Base-by-base conservation (phyloP, 164 flowering plant genomes). In the Pachysandra terminalis region DNA sequence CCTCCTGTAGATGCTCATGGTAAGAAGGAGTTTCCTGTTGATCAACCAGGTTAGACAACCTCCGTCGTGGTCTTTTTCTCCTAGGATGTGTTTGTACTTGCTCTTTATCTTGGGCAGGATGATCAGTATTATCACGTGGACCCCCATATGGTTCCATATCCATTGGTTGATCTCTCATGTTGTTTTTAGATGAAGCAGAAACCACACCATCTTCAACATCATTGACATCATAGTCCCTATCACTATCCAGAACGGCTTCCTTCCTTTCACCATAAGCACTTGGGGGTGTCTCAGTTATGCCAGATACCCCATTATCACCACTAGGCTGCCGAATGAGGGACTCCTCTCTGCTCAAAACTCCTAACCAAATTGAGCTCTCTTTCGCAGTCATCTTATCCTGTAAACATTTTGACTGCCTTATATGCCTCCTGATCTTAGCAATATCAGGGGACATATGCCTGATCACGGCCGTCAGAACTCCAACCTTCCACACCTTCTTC, bases 361-460 rank as follows among this genome's bases (percentile, higher is more conserved):
- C 86, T 79, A 89, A 80, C 95, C 95, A 89, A 71, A 89, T 86
- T 35, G 82, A 81, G 72, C 89, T 87, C 80, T 89, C 95, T 74
- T 87, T 89, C 60, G 91, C 91, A 9, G 91, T 87, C 95, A 89
- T 89, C 82, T 89, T 89, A 67, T 89, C 91, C 74, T 89, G 91
- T 66, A 89, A 77, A 74, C 95, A 87, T 68, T 87, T 91, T 10
- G 97, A 91, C 61, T 81, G 83, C 51, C 90, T 79, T 6, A 91
- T 83, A 63, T 84, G 89, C 75, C 81, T 84, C 75, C 86, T 85
- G 49, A 91, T 86, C 80, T 87, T 91, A 28, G 88, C 86, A 68
- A 91, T 83, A 81, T 91, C 83, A 41, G 97, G 97, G n/a, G 91
- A 91, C 97, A 91, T 89, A 59, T 91, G 97, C 80, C 86, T 91